Conservation (phyloP, 2,329 filamentous ascomycete species). For the Amylocarpus encephaloides region DNA sequence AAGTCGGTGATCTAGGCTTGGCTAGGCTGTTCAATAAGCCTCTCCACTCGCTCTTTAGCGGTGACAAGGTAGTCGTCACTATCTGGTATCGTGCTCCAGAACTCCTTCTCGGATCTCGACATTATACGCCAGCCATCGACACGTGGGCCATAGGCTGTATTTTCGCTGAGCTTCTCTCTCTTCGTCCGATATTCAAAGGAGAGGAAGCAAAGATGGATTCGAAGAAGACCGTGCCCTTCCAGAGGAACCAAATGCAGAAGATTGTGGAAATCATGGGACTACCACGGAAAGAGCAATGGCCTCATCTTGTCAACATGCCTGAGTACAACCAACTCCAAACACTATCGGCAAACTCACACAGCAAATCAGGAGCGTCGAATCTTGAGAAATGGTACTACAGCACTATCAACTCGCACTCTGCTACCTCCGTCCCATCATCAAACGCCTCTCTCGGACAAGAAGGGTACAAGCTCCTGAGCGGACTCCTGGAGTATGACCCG, state of each 20-base stretch:
- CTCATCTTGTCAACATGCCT: constrained; percentile 75
- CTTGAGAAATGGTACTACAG: constrained; percentile 78
- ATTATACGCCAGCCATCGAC: constrained; percentile 95
- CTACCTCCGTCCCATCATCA: constrained; percentile 42
- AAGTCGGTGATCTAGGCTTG: constrained; percentile 89
- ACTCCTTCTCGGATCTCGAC: constrained; percentile 81
- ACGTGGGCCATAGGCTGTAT: constrained; percentile 98
- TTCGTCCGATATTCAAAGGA: constrained; percentile 95
- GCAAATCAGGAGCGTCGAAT: constrained; percentile 31
- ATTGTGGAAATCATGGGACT: constrained; percentile 95
- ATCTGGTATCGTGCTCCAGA: constrained; percentile 99
- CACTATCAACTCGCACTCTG: constrained; percentile 55
- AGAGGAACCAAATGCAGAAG: constrained; percentile 98
- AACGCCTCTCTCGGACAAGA: constrained; percentile 58
- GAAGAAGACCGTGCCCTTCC: constrained; percentile 96
- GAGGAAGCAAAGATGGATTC: constrained; percentile 99
- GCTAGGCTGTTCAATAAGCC: constrained; percentile 93
- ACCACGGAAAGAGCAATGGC: constrained; percentile 85
- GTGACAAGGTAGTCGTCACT: constrained; percentile 96
- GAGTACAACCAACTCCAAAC: constrained; percentile 69
- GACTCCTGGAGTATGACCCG: constrained; percentile 88
- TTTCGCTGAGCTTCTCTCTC: constrained; percentile 84
- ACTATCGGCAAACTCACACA: constrained; percentile 44
- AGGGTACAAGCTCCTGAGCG: constrained; percentile 75
- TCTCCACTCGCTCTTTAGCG: constrained; percentile 81